Evolutionary conservation across 331 rosid species (phyloP).

Genomic region (Prunus yedoensis): DNA sequence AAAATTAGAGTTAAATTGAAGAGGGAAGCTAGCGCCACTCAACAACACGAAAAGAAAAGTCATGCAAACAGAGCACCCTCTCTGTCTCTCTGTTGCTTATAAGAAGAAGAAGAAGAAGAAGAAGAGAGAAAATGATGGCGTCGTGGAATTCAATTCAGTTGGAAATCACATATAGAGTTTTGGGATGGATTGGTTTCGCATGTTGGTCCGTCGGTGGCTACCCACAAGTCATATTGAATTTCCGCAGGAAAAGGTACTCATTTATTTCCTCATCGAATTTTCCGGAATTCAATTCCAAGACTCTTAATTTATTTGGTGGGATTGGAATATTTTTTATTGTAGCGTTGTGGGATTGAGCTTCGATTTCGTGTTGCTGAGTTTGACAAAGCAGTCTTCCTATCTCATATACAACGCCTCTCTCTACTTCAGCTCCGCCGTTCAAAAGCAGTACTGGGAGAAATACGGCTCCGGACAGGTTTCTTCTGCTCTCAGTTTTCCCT

Average conservation of each 20-base stretch:
- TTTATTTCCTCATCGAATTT: background rate
- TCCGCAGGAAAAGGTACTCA: conserved; percentile 42
- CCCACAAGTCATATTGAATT: conserved; percentile 87
- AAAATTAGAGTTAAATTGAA: too few species aligned
- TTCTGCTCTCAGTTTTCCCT: background rate
- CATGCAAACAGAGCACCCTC: too few species aligned
- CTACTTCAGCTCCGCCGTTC: conserved; percentile 68
- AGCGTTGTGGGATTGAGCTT: conserved; percentile 89
- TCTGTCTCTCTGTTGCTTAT: too few species aligned
- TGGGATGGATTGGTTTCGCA: conserved; percentile 83
- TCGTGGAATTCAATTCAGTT: conserved; percentile 83
- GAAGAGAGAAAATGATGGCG: conserved; percentile 38
- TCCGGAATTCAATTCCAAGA: background rate
- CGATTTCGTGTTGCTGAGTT: conserved; percentile 65
- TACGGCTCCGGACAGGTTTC: conserved; percentile 70
- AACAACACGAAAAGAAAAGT: too few species aligned
- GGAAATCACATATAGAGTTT: conserved; percentile 50
- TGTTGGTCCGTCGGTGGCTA: conserved; percentile 86
- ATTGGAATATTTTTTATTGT: background rate
- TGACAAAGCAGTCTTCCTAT: conserved; percentile 66
- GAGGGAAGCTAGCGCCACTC: too few species aligned
- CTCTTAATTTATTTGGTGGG: background rate
- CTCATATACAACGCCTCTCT: conserved; percentile 77
- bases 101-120: too few species aligned
- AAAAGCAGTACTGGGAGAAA: conserved; percentile 63